Conservation (phyloP, 495 filamentous ascomycete species). For the Podospora appendiculata region DNA sequence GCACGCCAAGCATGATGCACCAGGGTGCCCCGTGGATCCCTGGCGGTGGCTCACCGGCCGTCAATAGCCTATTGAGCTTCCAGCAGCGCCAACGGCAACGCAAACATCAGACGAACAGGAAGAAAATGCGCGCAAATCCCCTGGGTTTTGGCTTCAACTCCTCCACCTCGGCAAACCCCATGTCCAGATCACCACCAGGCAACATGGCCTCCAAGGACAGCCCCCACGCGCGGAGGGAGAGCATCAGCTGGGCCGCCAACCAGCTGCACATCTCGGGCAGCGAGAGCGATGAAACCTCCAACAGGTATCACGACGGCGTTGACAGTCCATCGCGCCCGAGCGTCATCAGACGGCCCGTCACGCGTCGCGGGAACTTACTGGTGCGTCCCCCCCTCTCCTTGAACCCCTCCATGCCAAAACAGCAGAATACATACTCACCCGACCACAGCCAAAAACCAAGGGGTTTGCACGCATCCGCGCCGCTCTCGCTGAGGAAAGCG, state of each 20-base stretch:
- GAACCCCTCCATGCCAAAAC: not conserved
- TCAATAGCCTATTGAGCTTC: constrained; percentile 67
- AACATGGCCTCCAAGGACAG: constrained; percentile 23
- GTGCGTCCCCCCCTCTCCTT: constrained; percentile 40
- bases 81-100: constrained; percentile 68
- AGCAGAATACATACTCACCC: not conserved
- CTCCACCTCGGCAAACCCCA: constrained; percentile 11
- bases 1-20: constrained; percentile 24
- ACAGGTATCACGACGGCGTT: constrained; percentile 36
- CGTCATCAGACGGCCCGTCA: constrained; percentile 64
- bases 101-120: constrained; percentile 32
- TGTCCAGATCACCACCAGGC: constrained; percentile 38
- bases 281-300: constrained; percentile 70
- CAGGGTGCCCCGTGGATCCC: constrained; percentile 42
- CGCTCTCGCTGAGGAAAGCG: constrained; percentile 76
- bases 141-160: constrained; percentile 32
- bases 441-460: constrained; percentile 75
- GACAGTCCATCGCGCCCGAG: constrained; percentile 39
- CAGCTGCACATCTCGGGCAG: constrained; percentile 77
- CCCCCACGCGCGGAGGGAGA: constrained; percentile 62
- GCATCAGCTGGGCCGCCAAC: constrained; percentile 76
- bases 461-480: constrained; percentile 88
- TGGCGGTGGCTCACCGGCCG: constrained; percentile 50
- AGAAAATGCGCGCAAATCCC: constrained; percentile 23
- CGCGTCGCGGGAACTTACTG: constrained; percentile 78